These are phyloP conservation scores for Candida succiphila DNA, from an alignment of 805 yeast species.

Conservation along the genomic window DNA sequence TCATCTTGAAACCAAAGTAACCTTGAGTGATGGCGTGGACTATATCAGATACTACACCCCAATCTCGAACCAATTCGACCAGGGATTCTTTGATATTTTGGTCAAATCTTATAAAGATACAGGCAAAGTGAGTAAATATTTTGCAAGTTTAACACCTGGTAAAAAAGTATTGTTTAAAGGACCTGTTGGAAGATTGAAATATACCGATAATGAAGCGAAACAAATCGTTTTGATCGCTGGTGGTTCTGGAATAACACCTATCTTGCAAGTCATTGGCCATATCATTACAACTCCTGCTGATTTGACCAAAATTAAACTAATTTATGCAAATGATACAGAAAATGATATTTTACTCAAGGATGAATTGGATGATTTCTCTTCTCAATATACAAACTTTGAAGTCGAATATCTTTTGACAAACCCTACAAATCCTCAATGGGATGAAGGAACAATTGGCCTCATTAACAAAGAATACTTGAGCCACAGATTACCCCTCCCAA, in stretches of 20 bases:
- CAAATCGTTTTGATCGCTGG: constrained; percentile 69
- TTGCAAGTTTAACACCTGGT: constrained; percentile 58
- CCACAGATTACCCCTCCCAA: constrained; percentile 40
- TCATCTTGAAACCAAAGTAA: constrained; percentile 50
- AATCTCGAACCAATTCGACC: constrained; percentile 57
- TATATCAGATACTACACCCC: constrained; percentile 67
- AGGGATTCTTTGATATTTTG: constrained; percentile 67
- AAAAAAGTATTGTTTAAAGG: constrained; percentile 66
- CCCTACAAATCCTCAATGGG: constrained; percentile 29
- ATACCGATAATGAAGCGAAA: constrained; percentile 46
- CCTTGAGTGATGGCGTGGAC: constrained; percentile 38
- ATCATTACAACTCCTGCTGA: constrained; percentile 64
- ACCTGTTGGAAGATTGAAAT: constrained; percentile 66
- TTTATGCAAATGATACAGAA: constrained; percentile 68
- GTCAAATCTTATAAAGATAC: constrained; percentile 60
- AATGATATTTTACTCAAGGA: constrained; percentile 65
- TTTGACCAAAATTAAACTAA: constrained; percentile 45
- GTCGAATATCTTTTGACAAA: constrained; percentile 49
- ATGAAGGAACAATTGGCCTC: constrained; percentile 49
- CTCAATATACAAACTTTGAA: constrained; percentile 50
- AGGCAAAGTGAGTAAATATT: constrained; percentile 58
- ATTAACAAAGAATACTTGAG: constrained; percentile 49
- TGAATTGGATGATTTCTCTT: constrained; percentile 63
- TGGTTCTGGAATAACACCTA: constrained; percentile 87
- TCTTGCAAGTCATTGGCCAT: constrained; percentile 67